Evolutionary conservation across 345 rosid genomes (phyloP).

Genomic region (Hibiscus mutabilis): DNA sequence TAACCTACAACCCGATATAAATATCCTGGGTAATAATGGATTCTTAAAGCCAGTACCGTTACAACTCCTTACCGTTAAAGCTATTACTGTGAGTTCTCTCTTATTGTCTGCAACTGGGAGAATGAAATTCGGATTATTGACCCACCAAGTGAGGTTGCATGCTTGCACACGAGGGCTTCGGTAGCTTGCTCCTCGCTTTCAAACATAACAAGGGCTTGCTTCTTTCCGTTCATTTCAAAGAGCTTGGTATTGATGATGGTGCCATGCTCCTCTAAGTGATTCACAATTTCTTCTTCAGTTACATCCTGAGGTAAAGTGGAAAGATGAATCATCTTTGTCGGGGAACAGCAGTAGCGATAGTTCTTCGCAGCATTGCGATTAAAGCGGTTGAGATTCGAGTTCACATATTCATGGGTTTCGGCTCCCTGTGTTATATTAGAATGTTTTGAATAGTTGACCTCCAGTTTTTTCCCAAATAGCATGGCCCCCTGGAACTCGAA

Average conservation of each 20-base stretch:
- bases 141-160: slow-evolving; percentile 72
- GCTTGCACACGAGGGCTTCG: slow-evolving; percentile 90
- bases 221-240: neutral
- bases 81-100: slow-evolving; percentile 23
- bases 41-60: slow-evolving; percentile 6
- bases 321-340: slow-evolving; percentile 91
- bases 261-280: slow-evolving; percentile 15
- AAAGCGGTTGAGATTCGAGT: slow-evolving; percentile 20
- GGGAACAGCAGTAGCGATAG: slow-evolving; percentile 96
- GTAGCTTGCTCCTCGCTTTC: slow-evolving; percentile 61
- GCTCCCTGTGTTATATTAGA: slow-evolving; percentile 82
- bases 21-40: slow-evolving; percentile 21
- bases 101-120: slow-evolving; percentile 85
- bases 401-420: slow-evolving; percentile 36
- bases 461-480: slow-evolving; percentile 88
- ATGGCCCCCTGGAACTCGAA: slow-evolving; percentile 51
- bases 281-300: slow-evolving; percentile 69
- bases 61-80: neutral
- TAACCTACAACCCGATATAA: slow-evolving; percentile 21
- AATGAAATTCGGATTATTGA: slow-evolving; percentile 88
- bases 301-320: slow-evolving; percentile 86
- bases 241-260: slow-evolving; percentile 1
- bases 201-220: slow-evolving; percentile 6
- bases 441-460: slow-evolving; percentile 93
- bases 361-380: slow-evolving; percentile 95